These are phyloP conservation scores for Adenanthera pavonina DNA, from an alignment of 306 rosid species.

Conservation along the genomic window DNA sequence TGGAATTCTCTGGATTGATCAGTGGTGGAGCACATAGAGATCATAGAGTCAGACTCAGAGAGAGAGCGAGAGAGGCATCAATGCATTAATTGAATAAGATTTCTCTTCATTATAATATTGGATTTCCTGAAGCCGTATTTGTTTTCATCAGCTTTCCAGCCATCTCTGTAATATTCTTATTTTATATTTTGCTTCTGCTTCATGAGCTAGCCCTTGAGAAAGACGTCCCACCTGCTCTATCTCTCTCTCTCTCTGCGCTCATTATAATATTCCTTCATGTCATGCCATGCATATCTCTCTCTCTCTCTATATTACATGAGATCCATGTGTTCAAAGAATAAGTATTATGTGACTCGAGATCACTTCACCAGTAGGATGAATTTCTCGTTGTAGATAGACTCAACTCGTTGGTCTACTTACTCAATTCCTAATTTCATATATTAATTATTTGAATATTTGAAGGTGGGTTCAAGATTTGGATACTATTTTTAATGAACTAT, in stretches of 20 bases:
- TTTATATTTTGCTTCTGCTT: not conserved
- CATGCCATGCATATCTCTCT: not conserved
- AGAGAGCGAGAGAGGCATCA: not conserved
- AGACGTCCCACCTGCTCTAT: conserved; percentile 26
- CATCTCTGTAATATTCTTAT: not conserved
- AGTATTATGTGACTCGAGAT: too few relatives aligned
- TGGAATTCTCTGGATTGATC: conserved; percentile 29
- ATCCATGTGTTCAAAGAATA: too few relatives aligned
- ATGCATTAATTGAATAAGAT: conserved; percentile 28
- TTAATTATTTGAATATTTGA: too few relatives aligned
- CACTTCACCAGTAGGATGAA: too few relatives aligned
- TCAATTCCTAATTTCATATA: too few relatives aligned
- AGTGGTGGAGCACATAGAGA: too few relatives aligned
- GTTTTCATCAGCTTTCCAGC: conserved; percentile 26
- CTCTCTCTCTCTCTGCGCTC: not conserved
- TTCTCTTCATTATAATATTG: conserved; percentile 22
- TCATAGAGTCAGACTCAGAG: not conserved
- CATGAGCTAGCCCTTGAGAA: not conserved
- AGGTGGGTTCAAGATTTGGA: too few relatives aligned
- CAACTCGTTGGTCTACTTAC: too few relatives aligned
- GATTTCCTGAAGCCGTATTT: conserved; percentile 13
- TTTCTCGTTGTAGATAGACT: too few relatives aligned
- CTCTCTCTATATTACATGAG: too few relatives aligned
- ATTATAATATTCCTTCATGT: not conserved
- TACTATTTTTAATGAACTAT: too few relatives aligned